These are phyloP conservation scores for Colletotrichum gloeosporioides DNA, from an alignment of 2,329 filamentous ascomycete species.

Conservation along the genomic window DNA sequence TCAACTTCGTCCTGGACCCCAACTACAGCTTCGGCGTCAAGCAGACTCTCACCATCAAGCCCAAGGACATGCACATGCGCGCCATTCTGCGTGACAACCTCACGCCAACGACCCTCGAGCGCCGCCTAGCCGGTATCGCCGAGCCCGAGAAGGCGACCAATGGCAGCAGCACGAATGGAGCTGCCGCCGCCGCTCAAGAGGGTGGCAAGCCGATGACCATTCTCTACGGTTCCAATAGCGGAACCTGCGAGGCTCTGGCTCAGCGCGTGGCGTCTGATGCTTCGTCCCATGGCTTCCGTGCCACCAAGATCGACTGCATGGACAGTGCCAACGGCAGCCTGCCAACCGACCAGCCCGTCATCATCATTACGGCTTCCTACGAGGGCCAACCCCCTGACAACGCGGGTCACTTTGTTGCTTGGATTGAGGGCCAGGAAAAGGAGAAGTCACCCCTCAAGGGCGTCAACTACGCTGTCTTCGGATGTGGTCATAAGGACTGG, in stretches of 20 bases:
- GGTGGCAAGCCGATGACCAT: slow-evolving; percentile 55
- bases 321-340: slow-evolving; percentile 63
- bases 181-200: background rate
- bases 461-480: slow-evolving; percentile 70
- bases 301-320: slow-evolving; percentile 54
- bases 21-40: slow-evolving; percentile 58
- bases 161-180: background rate
- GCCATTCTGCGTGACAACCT: slow-evolving; percentile 55
- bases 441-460: slow-evolving; percentile 47
- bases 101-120: slow-evolving; percentile 47
- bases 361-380: slow-evolving; percentile 71
- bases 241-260: slow-evolving; percentile 72
- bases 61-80: slow-evolving; percentile 64
- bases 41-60: slow-evolving; percentile 64
- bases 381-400: slow-evolving; percentile 76
- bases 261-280: slow-evolving; percentile 64
- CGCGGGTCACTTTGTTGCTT: slow-evolving; percentile 67
- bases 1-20: slow-evolving; percentile 67
- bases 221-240: slow-evolving; percentile 73
- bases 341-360: slow-evolving; percentile 60
- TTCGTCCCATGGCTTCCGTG: slow-evolving; percentile 57
- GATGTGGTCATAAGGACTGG: slow-evolving; percentile 65
- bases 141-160: background rate
- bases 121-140: slow-evolving; percentile 42
- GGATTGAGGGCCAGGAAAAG: slow-evolving; percentile 59